Base-by-base conservation (phyloP, 2,329 filamentous ascomycete species). In the Alternaria solani region DNA sequence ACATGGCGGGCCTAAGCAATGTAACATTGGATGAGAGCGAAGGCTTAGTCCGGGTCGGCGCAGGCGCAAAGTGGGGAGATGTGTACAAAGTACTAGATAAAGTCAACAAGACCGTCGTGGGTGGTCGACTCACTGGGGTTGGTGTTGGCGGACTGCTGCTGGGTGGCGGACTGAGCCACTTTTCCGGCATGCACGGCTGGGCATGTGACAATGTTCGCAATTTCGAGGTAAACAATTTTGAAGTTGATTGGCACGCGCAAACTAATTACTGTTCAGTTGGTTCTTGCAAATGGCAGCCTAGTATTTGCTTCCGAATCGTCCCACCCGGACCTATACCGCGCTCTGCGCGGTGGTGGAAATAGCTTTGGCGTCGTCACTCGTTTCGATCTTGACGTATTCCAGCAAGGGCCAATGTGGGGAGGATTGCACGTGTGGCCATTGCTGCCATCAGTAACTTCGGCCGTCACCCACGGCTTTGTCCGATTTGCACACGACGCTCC, bases 261-360 rank as follows among this genome's bases (percentile, higher is more conserved):
- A 11, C 25, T 52, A 28, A 46, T 20, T 7, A 7, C 5, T 6
- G 3, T n/a, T 0, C 3, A 54, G 39, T 28, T 55, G 4, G 64
- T 63, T 7, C 73, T 77, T 26, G 61, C 61, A 7, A 63, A 55
- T 36, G 65, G 63, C 6, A 28, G 28, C 11, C 20, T 62, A n/a
- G 20, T 56, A 4, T 52, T 14, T n/a, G 61, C 55, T 16, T 69
- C 71, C 18, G 70, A 69, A 3, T 59, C 66, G 38, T 36, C 74
- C 23, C 77, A 81, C 55, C 47, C 58, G 2, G 79, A 82, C 41
- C 76, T 80, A 7, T 80, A 75, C 65, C 67, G 61, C 39, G 76
- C 75, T 1, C 62, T 79, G n/a, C 72, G 75, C 14, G 77, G 77
- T 20, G 71, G 69, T 3, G 64, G 64, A 3, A 65, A 62, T 38